These are phyloP conservation scores for Deakozyma indianensis DNA, from an alignment of 805 yeast species.

Conservation along the genomic window DNA sequence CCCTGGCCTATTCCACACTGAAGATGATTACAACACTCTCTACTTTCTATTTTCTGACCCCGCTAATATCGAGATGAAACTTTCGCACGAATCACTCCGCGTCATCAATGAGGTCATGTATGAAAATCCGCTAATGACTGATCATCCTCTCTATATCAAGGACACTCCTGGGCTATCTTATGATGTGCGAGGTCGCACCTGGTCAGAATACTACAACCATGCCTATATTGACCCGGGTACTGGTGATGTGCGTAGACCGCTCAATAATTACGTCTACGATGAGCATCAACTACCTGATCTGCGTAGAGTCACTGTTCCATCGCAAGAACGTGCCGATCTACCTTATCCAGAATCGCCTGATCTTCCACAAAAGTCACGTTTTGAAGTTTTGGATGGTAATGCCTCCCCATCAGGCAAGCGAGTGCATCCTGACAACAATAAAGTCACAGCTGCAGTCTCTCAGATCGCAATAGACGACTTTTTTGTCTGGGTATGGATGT, in stretches of 20 bases:
- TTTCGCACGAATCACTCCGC: constrained; percentile 63
- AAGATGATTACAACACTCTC: constrained; percentile 64
- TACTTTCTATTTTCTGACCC: constrained; percentile 50
- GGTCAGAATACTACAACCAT: constrained; percentile 17
- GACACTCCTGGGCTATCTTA: constrained; percentile 11
- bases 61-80: constrained; percentile 37
- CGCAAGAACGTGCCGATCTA: constrained; percentile 14
- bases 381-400: constrained; percentile 2
- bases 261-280: constrained; percentile 19
- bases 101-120: constrained; percentile 26
- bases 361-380: constrained; percentile 3
- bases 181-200: constrained; percentile 14
- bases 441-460: constrained; percentile 31
- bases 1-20: constrained; percentile 52
- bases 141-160: constrained; percentile 11
- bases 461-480: constrained; percentile 71
- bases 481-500: constrained; percentile 85
- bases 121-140: constrained; percentile 14
- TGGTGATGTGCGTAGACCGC: constrained; percentile 15
- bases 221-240: constrained; percentile 15
- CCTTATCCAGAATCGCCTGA: constrained; percentile 20
- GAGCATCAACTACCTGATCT: constrained; percentile 13
- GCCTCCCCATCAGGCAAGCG: constrained; percentile 1
- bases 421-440: constrained; percentile 9
- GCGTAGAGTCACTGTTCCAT: constrained; percentile 15